phyloP scores from a whole-genome alignment of 805 yeast genomes.

The Nakazawaea peltata region DNA sequence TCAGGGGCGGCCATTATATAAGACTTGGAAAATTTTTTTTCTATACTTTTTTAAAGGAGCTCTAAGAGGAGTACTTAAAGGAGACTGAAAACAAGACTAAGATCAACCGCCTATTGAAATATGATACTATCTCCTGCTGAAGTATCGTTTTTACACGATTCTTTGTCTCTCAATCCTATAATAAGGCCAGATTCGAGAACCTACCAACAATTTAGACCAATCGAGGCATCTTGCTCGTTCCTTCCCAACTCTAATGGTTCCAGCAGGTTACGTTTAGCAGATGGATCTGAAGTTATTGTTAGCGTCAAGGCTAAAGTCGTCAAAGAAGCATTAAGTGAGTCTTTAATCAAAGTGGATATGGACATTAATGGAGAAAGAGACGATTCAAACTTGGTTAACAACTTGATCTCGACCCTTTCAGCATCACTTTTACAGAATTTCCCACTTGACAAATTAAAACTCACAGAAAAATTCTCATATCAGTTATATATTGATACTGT shows the following conservation, averaged over 20 bases:
- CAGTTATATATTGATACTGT: slow-evolving; percentile 75
- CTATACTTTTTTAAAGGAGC: no score
- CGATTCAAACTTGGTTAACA: slow-evolving; percentile 61
- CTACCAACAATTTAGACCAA: slow-evolving; percentile 70
- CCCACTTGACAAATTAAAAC: slow-evolving; percentile 42
- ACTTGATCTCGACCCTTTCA: slow-evolving; percentile 55
- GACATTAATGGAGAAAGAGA: slow-evolving; percentile 78
- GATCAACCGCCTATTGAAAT: no score
- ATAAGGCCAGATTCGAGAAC: slow-evolving; percentile 83
- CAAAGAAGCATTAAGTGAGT: neutral
- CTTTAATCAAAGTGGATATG: slow-evolving; percentile 63
- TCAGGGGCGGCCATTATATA: no score
- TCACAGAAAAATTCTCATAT: slow-evolving; percentile 70
- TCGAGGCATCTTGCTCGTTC: slow-evolving; percentile 75
- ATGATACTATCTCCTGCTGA: slow-evolving; percentile 76
- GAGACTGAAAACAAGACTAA: no score
- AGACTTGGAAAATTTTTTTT: no score
- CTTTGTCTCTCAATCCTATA: slow-evolving; percentile 50
- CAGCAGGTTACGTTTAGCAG: slow-evolving; percentile 74
- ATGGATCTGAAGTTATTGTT: slow-evolving; percentile 90
- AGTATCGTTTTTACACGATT: slow-evolving; percentile 66
- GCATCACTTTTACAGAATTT: slow-evolving; percentile 44
- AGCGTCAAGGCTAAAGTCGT: slow-evolving; percentile 86
- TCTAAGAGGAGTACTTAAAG: no score
- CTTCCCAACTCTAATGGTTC: slow-evolving; percentile 90